Percentiles rank a stretch among this genome's conserved stretches.
Evolutionary conservation across 1,139 yeast genomes (phyloP).

Genomic region (Geotrichum bryndzae): DNA sequence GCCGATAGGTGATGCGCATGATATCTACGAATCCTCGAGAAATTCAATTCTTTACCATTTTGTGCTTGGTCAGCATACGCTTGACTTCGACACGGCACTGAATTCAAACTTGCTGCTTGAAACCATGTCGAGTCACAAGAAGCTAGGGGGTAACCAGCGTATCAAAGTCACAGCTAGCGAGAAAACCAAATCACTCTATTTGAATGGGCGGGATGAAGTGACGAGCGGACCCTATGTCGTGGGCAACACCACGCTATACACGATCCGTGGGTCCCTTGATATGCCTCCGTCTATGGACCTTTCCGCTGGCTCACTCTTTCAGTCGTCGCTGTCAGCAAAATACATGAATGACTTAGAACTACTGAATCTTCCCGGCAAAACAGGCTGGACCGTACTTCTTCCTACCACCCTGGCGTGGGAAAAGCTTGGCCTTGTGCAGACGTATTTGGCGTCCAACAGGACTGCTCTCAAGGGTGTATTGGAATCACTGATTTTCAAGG

Average conservation of each 20-base stretch:
- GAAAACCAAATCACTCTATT: conserved; percentile 36
- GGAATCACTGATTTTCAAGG: conserved; percentile 55
- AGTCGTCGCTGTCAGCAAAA: conserved; percentile 47
- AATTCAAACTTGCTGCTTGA: conserved; percentile 10
- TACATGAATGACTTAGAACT: conserved; percentile 48
- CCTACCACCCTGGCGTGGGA: conserved; percentile 82
- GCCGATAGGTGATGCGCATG: conserved; percentile 28
- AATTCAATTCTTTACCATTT: conserved; percentile 62
- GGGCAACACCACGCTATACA: conserved; percentile 58
- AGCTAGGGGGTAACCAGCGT: conserved; percentile 46
- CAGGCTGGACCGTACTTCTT: conserved; percentile 69
- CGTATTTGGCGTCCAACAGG: conserved; percentile 51
- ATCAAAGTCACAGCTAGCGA: conserved; percentile 35
- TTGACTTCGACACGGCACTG: conserved; percentile 39
- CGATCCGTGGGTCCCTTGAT: conserved; percentile 54
- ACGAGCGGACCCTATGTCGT: conserved; percentile 42
- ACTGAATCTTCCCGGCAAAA: conserved; percentile 42
- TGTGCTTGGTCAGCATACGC: conserved; percentile 44
- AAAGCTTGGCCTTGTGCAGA: conserved; percentile 52
- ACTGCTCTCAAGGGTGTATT: conserved; percentile 48
- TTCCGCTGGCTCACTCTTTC: conserved; percentile 51
- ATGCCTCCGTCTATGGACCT: conserved; percentile 49
- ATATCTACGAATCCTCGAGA: conserved; percentile 27
- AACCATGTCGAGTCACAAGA: conserved; percentile 17
- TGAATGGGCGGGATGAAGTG: conserved; percentile 43